Evolutionary conservation across 2,329 filamentous ascomycete species (phyloP).

Genomic region (Verticillium isaacii): DNA sequence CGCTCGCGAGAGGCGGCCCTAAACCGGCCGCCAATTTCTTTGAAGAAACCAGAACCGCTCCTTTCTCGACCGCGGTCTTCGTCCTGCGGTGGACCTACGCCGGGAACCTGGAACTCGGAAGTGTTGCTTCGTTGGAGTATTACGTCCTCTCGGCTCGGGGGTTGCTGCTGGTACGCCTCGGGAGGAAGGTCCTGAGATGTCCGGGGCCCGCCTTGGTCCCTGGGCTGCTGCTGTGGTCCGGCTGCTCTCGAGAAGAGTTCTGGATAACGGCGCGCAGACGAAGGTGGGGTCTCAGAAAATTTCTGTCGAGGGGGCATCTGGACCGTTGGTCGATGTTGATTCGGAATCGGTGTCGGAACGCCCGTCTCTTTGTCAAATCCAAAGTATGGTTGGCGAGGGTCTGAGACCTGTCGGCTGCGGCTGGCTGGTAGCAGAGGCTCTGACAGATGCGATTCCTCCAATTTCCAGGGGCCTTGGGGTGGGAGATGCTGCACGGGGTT

Average conservation of each 20-base stretch:
- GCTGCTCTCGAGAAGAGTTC: conserved; percentile 31
- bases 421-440: conserved; percentile 37
- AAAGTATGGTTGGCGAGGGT: conserved; percentile 30
- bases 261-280: conserved; percentile 45
- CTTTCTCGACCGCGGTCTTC: conserved; percentile 29
- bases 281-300: conserved; percentile 40
- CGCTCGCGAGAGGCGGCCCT: conserved; percentile 26
- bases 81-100: conserved; percentile 28
- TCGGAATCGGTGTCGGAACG: conserved; percentile 11
- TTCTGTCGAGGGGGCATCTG: conserved; percentile 18
- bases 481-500: conserved; percentile 37
- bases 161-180: conserved; percentile 14
- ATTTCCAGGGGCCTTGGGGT: conserved; percentile 44
- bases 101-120: conserved; percentile 31
- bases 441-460: conserved; percentile 49
- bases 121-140: conserved; percentile 34
- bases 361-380: conserved; percentile 51
- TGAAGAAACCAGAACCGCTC: conserved; percentile 43
- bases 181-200: conserved; percentile 10
- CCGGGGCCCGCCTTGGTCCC: conserved; percentile 15
- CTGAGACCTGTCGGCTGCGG: conserved; percentile 13
- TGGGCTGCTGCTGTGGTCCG: conserved; percentile 9
- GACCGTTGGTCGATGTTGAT: conserved; percentile 9
- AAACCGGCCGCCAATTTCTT: conserved; percentile 43
- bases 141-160: conserved; percentile 21